Conservation (phyloP, 352 stramenopile species). For the Elongisporangium prolatum region DNA sequence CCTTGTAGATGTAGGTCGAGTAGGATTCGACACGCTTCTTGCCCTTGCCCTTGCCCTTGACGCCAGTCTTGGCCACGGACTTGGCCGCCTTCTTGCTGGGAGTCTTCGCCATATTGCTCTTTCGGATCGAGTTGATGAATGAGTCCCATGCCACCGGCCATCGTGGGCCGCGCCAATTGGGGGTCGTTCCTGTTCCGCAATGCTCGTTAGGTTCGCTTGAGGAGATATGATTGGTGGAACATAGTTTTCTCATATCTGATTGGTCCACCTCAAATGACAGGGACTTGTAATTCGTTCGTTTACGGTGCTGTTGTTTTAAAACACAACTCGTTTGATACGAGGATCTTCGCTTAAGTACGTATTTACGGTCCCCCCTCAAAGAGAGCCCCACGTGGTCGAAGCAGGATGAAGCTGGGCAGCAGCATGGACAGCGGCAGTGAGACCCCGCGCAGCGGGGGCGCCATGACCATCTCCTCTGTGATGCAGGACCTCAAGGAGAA, state of each 20-base stretch:
- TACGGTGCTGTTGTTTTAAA: slow-evolving; percentile 13
- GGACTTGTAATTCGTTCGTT: slow-evolving; percentile 3
- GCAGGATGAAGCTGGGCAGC: slow-evolving; percentile 55
- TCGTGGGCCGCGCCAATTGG: no score
- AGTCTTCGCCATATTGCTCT: slow-evolving; percentile 90
- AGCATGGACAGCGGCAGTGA: slow-evolving; percentile 21
- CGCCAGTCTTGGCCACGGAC: slow-evolving; percentile 62
- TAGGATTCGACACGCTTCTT: slow-evolving; percentile 89
- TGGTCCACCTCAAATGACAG: slow-evolving; percentile 6
- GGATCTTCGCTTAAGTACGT: background rate
- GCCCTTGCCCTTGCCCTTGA: slow-evolving; percentile 79
- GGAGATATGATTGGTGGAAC: slow-evolving; percentile 21
- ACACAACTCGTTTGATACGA: background rate
- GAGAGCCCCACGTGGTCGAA: slow-evolving; percentile 4
- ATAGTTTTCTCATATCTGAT: background rate
- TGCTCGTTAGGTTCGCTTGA: slow-evolving; percentile 14
- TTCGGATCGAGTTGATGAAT: no score
- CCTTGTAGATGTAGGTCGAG: slow-evolving; percentile 93
- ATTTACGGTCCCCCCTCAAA: background rate
- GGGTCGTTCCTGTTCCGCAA: no score
- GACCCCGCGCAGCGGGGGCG: slow-evolving; percentile 42
- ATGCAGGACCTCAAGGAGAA: slow-evolving; percentile 98
- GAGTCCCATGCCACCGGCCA: no score
- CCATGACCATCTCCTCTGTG: slow-evolving; percentile 68
- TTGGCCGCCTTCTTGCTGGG: slow-evolving; percentile 92